Percentiles rank a stretch among this genome's conserved stretches.
phyloP scores from a whole-genome alignment of 352 stramenopile species.

The Globisporangium echinulatum region DNA sequence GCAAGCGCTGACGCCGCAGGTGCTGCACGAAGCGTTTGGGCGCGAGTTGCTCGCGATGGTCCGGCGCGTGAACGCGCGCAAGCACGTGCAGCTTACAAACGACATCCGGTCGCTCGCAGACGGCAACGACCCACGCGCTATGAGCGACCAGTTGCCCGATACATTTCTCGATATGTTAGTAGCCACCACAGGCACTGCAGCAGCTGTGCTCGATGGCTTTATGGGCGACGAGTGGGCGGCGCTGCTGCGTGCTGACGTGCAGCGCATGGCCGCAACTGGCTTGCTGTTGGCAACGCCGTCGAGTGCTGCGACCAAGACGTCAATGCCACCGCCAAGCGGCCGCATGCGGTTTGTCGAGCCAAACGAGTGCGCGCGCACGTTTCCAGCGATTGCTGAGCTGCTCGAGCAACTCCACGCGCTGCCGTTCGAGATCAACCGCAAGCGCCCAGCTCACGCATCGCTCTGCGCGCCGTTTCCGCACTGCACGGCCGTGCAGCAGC shows the following conservation, averaged over 20 bases:
- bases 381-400: constrained; percentile 65
- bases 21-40: constrained; percentile 81
- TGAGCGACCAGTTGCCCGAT: constrained; percentile 57
- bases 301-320: no score
- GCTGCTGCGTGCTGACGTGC: constrained; percentile 58
- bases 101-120: constrained; percentile 56
- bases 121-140: constrained; percentile 38
- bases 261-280: constrained; percentile 49
- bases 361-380: constrained; percentile 45
- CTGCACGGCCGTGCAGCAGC: constrained; percentile 45
- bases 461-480: constrained; percentile 70
- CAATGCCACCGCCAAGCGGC: constrained; percentile 6
- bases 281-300: constrained; percentile 30
- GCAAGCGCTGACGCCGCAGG: constrained; percentile 53
- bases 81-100: constrained; percentile 70
- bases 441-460: constrained; percentile 26
- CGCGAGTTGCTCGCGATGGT: constrained; percentile 81
- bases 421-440: constrained; percentile 80
- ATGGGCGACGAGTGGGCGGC: constrained; percentile 76
- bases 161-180: constrained; percentile 44
- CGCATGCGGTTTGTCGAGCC: constrained; percentile 61
- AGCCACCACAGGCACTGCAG: constrained; percentile 12
- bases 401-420: constrained; percentile 70
- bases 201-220: constrained; percentile 61
- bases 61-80: constrained; percentile 75